Evolutionary conservation across 2,329 filamentous ascomycete genomes (phyloP).

Genomic region (Diaporthe sp.): DNA sequence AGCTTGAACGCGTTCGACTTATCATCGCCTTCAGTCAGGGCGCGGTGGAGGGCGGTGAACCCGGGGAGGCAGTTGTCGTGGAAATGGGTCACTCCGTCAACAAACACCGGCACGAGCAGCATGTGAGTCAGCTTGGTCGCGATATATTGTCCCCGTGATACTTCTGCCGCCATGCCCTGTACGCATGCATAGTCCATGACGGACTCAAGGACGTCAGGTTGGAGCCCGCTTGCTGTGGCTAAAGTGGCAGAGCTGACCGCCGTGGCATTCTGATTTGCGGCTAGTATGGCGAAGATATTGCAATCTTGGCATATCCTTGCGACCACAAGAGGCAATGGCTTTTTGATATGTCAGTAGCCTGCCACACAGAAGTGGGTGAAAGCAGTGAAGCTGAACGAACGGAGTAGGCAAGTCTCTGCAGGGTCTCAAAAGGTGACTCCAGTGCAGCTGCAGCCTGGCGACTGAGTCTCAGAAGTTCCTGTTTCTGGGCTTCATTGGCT

Average conservation of each 20-base stretch:
- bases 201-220: conserved; percentile 1
- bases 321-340: neutral
- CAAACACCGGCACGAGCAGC: neutral
- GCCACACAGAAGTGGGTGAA: neutral
- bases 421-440: conserved; percentile 11
- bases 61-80: conserved; percentile 8
- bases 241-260: neutral
- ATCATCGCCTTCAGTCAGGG: neutral
- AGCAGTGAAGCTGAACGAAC: neutral
- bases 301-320: conserved; percentile 9
- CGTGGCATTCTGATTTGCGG: neutral
- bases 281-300: conserved; percentile 1
- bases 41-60: conserved; percentile 1
- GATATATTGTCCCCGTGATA: neutral
- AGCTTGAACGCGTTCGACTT: neutral
- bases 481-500: neutral
- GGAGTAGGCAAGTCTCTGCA: conserved; percentile 8
- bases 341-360: neutral
- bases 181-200: conserved; percentile 8
- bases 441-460: conserved; percentile 9
- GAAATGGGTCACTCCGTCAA: conserved; percentile 2
- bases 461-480: conserved; percentile 9
- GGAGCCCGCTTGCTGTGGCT: neutral
- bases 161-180: neutral
- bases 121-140: conserved; percentile 1